Conservation (phyloP, 1,139 yeast species). For the Kodamaea suecica region DNA sequence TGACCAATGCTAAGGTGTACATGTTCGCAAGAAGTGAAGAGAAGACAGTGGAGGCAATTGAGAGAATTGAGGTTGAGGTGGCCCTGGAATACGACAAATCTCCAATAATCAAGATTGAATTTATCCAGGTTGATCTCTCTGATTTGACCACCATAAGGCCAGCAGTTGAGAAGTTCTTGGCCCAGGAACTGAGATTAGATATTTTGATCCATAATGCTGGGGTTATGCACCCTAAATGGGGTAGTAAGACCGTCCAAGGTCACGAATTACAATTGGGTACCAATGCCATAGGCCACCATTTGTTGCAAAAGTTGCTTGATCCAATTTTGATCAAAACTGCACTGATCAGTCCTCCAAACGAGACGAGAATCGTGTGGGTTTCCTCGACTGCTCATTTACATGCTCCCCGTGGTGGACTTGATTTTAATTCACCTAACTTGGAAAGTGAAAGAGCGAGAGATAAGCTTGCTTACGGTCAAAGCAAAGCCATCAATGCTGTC, state of each 20-base stretch:
- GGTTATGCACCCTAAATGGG: conserved; percentile 26
- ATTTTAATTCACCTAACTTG: conserved; percentile 34
- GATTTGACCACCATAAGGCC: conserved; percentile 44
- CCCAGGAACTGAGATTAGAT: conserved; percentile 28
- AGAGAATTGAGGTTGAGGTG: conserved; percentile 10
- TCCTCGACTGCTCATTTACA: conserved; percentile 38
- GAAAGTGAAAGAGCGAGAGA: conserved; percentile 13
- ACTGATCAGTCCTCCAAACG: conserved; percentile 6
- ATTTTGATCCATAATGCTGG: conserved; percentile 51
- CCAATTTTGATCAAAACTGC: conserved; percentile 38
- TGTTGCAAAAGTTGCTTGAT: conserved; percentile 44
- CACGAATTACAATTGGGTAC: conserved; percentile 47
- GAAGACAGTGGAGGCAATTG: conserved; percentile 16
- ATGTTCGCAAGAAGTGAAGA: conserved; percentile 18
- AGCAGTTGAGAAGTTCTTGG: conserved; percentile 32
- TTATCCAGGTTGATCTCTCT: conserved; percentile 35
- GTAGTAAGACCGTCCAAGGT: conserved; percentile 27
- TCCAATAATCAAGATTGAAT: background rate
- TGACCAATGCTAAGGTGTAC: conserved; percentile 16
- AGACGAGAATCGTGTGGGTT: conserved; percentile 45
- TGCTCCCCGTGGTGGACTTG: conserved; percentile 39
- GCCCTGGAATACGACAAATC: conserved; percentile 8
- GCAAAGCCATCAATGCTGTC: conserved; percentile 44
- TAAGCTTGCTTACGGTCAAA: conserved; percentile 36
- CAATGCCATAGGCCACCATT: conserved; percentile 39